Evolutionary conservation across 345 rosid species (phyloP), one percentile per base, ranked within the genome.

Genomic region (Triadica sebifera): DNA sequence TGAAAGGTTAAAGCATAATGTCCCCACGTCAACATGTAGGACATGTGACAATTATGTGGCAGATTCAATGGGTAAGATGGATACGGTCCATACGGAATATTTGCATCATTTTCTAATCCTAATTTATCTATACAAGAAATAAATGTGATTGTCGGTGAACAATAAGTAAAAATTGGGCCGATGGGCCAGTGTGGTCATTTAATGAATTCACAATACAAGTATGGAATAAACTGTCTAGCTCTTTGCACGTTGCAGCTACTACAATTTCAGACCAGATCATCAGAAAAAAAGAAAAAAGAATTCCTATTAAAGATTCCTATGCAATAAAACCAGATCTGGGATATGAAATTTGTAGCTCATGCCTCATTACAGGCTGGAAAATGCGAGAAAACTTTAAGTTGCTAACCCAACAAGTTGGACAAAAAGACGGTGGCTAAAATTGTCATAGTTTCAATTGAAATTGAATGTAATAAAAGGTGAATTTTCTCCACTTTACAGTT

Each of bases 81-180:
- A 82, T 78, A 80, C 75, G 52, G 71, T 77, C 65, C 74, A 69
- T 82, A 80, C 86, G 81, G 81, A 80, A 78, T 65, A 0, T 51
- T n/a, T n/a, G 60, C 2, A 1, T 63, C 41, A 58, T 41, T 24
- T 60, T 41, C 25, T 47, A 29, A 12, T 69, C 63, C 56, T 67
- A 66, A 71, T 46, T 74, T 29, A 1, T 29, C 63, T 61, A 47
- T 65, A 41, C 16, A 5, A 70, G 76, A 62, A 78, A 56, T 82
- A 67, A 80, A 79, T 72, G 80, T 74, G 19, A 29, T 29, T 63
- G 84, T 85, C 82, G 84, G 86, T 85, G 84, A 57, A 56, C 12
- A 52, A 53, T 13, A 60, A 77, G 74, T 71, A 74, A 76, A 67
- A 64, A 71, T 60, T 62, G 15, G 20, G 13, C 34, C 34, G 24